Base-by-base conservation (phyloP, 768 basidiomycete species). In the Cyathus striatus region DNA sequence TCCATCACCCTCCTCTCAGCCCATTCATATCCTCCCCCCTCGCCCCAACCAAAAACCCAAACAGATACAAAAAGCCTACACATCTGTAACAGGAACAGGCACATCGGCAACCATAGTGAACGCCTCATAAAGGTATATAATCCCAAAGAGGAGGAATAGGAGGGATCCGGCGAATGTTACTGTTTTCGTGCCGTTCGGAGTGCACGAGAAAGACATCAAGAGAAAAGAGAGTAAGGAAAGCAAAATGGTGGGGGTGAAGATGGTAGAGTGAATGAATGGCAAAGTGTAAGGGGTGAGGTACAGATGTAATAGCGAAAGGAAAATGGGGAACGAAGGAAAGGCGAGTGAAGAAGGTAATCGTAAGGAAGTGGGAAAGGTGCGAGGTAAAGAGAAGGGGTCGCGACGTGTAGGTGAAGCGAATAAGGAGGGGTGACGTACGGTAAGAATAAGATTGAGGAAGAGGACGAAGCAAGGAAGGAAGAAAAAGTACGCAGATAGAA, bases 81-180 rank as follows among this genome's bases (percentile, higher is more conserved):
- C n/a, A n/a, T n/a, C n/a, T n/a, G n/a, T n/a, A n/a, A n/a, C n/a
- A n/a, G n/a, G n/a, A n/a, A n/a, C n/a, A n/a, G n/a, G n/a, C n/a
- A n/a, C n/a, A n/a, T n/a, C n/a, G n/a, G n/a, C n/a, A n/a, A n/a
- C n/a, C n/a, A n/a, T n/a, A n/a, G 57, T 43, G 38, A 74, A 73
- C 9, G 81, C 77, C 55, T 87, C 84, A 52, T 78, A 79, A 32
- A 88, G 69, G 64, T 91, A 91, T 48, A 91, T 70, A 38, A 87
- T 56, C 5, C 88, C 83, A 54, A 96, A 96, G 23, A 92, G 58
- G 27, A 93, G 64, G 73, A 96, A 94, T 6, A 94, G 78, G 4
- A 69, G 60, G 0, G 89, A 79, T n/a, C 90, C 91, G 37, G 83
- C 81, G 21, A 88, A 70, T 0, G 92, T 93, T 30, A 94, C 90